These are phyloP conservation scores for Aspergillus neoniger DNA, from an alignment of 2,329 filamentous ascomycete species.

Conservation along the genomic window DNA sequence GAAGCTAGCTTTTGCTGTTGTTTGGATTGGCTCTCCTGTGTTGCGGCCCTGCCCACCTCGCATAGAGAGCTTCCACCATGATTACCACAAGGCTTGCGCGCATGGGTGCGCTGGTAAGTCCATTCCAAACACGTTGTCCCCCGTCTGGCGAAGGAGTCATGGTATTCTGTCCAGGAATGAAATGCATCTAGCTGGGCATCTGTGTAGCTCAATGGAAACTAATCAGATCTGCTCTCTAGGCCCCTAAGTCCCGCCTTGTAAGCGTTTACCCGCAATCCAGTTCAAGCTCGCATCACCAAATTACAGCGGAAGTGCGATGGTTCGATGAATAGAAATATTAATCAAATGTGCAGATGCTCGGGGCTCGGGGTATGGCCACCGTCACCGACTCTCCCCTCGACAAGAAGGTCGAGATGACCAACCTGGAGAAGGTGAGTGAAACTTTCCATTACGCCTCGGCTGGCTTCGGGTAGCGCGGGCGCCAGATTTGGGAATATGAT, in stretches of 20 bases:
- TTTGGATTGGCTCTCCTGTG: conserved; percentile 37
- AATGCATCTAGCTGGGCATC: conserved; percentile 4
- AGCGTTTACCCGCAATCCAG: conserved; percentile 27
- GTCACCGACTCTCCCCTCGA: conserved; percentile 83
- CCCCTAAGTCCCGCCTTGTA: conserved; percentile 50
- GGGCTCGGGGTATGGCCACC: conserved; percentile 75
- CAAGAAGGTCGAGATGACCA: conserved; percentile 97
- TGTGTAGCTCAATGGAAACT: conserved; percentile 16
- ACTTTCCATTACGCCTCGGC: conserved; percentile 21
- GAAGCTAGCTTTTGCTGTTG: conserved; percentile 38
- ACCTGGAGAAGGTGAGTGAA: conserved; percentile 72
- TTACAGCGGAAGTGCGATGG: neutral
- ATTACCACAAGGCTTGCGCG: conserved; percentile 51
- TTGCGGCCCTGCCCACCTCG: conserved; percentile 38
- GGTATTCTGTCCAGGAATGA: conserved; percentile 10
- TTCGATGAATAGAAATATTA: conserved; percentile 21
- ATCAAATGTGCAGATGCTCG: conserved; percentile 56
- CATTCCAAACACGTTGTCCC: conserved; percentile 15
- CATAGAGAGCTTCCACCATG: conserved; percentile 49
- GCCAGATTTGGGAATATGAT: conserved; percentile 13
- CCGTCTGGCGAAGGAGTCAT: conserved; percentile 9
- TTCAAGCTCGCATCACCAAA: conserved; percentile 1
- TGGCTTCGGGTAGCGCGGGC: conserved; percentile 22
- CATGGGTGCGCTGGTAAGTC: conserved; percentile 51
- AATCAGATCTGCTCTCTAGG: conserved; percentile 32